phyloP scores from a whole-genome alignment of 2,329 filamentous ascomycete species.

The Pseudocercospora crystallina region DNA sequence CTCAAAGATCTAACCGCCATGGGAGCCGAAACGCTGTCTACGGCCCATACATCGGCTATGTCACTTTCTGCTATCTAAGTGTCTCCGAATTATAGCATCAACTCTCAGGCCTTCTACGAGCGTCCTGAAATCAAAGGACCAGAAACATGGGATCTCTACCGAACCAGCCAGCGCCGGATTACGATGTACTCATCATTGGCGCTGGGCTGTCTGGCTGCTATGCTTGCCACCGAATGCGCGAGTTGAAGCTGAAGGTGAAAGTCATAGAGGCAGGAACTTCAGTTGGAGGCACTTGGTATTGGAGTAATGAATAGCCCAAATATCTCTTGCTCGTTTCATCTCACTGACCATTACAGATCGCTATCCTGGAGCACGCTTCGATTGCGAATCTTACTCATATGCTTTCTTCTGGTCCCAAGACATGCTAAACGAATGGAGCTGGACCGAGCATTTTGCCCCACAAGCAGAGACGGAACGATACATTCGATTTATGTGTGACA shows the following conservation, averaged over 20 bases:
- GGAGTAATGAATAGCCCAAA: neutral
- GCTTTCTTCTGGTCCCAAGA: slow-evolving; percentile 46
- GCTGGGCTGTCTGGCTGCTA: slow-evolving; percentile 44
- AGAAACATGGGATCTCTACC: too few relatives aligned
- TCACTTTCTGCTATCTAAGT: too few relatives aligned
- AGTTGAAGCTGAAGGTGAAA: slow-evolving; percentile 3
- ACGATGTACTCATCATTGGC: slow-evolving; percentile 33
- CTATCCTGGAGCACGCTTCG: slow-evolving; percentile 41
- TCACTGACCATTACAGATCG: too few relatives aligned
- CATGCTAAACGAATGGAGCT: slow-evolving; percentile 56
- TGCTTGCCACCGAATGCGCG: slow-evolving; percentile 32
- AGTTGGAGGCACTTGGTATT: slow-evolving; percentile 13
- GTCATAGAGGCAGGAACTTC: slow-evolving; percentile 16
- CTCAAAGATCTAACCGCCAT: too few relatives aligned
- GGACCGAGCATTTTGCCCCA: slow-evolving; percentile 34
- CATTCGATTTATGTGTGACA: slow-evolving; percentile 59
- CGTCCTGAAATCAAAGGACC: too few relatives aligned
- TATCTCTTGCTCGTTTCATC: too few relatives aligned
- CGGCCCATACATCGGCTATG: too few relatives aligned
- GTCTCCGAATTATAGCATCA: too few relatives aligned
- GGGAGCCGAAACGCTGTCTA: too few relatives aligned
- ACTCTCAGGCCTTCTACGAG: too few relatives aligned
- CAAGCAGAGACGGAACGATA: slow-evolving; percentile 51
- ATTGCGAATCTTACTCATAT: slow-evolving; percentile 46
- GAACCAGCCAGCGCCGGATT: neutral